phyloP scores from a whole-genome alignment of 1,284 basidiomycete genomes.

The Sphaerobolus stellatus region DNA sequence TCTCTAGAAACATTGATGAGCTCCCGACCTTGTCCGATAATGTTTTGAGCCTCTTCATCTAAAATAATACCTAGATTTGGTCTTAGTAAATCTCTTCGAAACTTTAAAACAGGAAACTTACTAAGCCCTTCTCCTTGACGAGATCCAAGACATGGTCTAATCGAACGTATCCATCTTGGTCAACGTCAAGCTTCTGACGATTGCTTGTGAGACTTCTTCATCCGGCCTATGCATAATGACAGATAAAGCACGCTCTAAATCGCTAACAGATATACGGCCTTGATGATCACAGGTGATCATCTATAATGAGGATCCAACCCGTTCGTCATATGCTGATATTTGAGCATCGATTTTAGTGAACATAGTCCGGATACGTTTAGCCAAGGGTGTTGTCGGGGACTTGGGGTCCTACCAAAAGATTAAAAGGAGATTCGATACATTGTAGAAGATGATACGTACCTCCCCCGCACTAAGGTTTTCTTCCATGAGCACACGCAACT shows the following conservation, averaged over 20 bases:
- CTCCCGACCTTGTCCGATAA: slow-evolving; percentile 74
- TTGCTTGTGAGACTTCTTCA: slow-evolving; percentile 84
- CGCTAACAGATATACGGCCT: slow-evolving; percentile 88
- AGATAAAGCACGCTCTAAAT: slow-evolving; percentile 86
- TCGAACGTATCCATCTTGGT: slow-evolving; percentile 94
- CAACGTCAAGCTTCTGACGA: slow-evolving; percentile 95
- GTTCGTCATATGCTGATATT: slow-evolving; percentile 87
- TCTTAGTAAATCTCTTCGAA: slow-evolving; percentile 16
- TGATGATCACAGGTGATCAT: slow-evolving; percentile 92
- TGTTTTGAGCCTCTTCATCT: slow-evolving; percentile 70
- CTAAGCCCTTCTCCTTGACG: slow-evolving; percentile 78
- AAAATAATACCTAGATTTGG: slow-evolving; percentile 57
- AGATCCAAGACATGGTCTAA: slow-evolving; percentile 79
- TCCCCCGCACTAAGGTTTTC: slow-evolving; percentile 89
- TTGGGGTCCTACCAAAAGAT: slow-evolving; percentile 64
- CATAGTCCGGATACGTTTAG: slow-evolving; percentile 94
- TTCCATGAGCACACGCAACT: slow-evolving; percentile 86
- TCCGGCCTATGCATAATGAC: slow-evolving; percentile 95
- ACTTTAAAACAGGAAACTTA: slow-evolving; percentile 29
- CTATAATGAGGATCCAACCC: slow-evolving; percentile 90
- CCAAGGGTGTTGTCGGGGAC: slow-evolving; percentile 77
- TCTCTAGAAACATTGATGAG: slow-evolving; percentile 47
- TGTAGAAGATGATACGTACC: slow-evolving; percentile 38
- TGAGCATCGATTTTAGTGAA: slow-evolving; percentile 95
- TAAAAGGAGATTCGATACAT: background rate